phyloP scores from a whole-genome alignment of 2,329 filamentous ascomycete species.

The Monosporascus sp. region DNA sequence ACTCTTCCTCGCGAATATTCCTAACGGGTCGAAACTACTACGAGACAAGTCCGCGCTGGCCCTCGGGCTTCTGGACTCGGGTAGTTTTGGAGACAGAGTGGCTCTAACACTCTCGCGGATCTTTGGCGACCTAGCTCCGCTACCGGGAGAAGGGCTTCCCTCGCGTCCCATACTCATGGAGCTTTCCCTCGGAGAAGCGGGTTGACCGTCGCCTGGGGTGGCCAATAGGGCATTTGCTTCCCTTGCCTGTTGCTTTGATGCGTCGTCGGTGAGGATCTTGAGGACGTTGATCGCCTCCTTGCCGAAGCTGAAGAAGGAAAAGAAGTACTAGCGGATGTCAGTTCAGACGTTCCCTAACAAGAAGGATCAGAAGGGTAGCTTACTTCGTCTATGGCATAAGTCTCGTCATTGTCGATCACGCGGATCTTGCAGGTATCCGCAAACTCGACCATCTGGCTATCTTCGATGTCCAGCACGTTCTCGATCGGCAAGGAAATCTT shows the following conservation, averaged over 20 bases:
- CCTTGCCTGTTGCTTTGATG: slow-evolving; percentile 41
- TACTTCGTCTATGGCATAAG: slow-evolving; percentile 91
- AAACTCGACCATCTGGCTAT: slow-evolving; percentile 84
- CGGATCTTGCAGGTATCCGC: slow-evolving; percentile 91
- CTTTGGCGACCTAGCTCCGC: slow-evolving; percentile 32
- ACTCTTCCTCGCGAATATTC: slow-evolving; percentile 44
- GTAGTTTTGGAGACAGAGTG: slow-evolving; percentile 51
- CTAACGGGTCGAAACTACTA: slow-evolving; percentile 50
- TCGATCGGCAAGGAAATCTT: slow-evolving; percentile 89
- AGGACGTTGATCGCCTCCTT: slow-evolving; percentile 78
- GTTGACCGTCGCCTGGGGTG: slow-evolving; percentile 2
- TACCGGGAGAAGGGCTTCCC: slow-evolving; percentile 2
- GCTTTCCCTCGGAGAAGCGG: slow-evolving; percentile 8
- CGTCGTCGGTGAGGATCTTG: slow-evolving; percentile 65
- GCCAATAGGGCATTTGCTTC: slow-evolving; percentile 11
- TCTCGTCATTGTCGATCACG: slow-evolving; percentile 90
- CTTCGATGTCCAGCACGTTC: slow-evolving; percentile 89
- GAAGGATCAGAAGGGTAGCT: slow-evolving; percentile 13
- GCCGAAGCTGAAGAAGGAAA: slow-evolving; percentile 87
- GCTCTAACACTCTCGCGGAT: slow-evolving; percentile 56
- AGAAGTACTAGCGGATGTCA: slow-evolving; percentile 71
- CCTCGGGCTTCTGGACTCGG: slow-evolving; percentile 45
- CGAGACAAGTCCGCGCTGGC: slow-evolving; percentile 49
- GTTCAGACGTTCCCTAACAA: slow-evolving; percentile 4
- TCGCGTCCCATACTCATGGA: slow-evolving; percentile 9